Percentiles rank a stretch among this genome's conserved stretches.
Evolutionary conservation across 306 rosid species (phyloP).

Genomic region (Cucumis cinereus): DNA sequence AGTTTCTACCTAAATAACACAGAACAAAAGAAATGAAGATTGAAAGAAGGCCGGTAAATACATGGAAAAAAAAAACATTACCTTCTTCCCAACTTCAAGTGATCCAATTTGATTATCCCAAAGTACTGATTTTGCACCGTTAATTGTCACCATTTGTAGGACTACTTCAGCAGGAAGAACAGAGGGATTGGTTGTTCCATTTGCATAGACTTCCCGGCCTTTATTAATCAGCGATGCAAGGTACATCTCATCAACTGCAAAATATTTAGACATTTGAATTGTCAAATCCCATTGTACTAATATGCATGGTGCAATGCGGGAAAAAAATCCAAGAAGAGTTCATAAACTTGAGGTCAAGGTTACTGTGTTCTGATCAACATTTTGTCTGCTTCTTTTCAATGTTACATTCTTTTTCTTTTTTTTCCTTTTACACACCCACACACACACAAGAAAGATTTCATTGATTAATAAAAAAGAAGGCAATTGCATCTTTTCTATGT

Average conservation of each 20-base stretch:
- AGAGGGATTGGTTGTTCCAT: constrained; percentile 63
- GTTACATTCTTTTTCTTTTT: too few relatives aligned
- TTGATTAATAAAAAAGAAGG: too few relatives aligned
- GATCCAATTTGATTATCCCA: constrained; percentile 82
- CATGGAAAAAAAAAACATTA: constrained; percentile 11
- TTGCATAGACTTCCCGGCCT: constrained; percentile 51
- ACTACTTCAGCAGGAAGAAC: constrained; percentile 63
- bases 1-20: neutral
- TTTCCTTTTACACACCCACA: too few relatives aligned
- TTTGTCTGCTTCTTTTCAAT: neutral
- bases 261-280: constrained; percentile 9
- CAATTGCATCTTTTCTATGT: neutral
- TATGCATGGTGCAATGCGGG: too few relatives aligned
- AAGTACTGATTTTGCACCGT: constrained; percentile 72
- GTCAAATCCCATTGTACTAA: neutral
- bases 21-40: neutral
- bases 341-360: neutral
- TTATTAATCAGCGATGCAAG: constrained; percentile 80
- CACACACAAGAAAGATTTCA: too few relatives aligned
- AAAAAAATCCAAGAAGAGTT: neutral
- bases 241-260: constrained; percentile 88
- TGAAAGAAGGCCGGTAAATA: constrained; percentile 1
- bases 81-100: constrained; percentile 91
- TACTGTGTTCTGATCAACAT: neutral
- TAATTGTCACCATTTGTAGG: constrained; percentile 54